phyloP scores from a whole-genome alignment of 208 protist species.

The Trichomonas gallinae region DNA sequence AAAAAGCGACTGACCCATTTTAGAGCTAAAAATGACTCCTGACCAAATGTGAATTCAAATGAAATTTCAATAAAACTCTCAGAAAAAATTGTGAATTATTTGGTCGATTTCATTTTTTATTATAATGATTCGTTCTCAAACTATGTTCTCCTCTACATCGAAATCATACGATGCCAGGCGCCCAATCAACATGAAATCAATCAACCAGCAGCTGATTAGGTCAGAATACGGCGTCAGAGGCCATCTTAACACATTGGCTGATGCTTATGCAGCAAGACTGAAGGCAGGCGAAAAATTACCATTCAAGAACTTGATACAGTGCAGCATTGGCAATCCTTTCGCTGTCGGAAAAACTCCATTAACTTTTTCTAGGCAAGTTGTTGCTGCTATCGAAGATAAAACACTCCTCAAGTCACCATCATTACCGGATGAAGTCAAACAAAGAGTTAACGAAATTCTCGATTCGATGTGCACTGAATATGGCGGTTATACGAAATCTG shows the following conservation, averaged over 20 bases:
- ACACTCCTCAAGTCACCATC: conserved; percentile 50
- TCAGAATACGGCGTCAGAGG: conserved; percentile 66
- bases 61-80: no score
- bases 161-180: no score
- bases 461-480: conserved; percentile 36
- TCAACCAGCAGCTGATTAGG: conserved; percentile 13
- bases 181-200: no score
- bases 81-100: no score
- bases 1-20: no score
- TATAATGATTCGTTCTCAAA: no score
- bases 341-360: conserved; percentile 78
- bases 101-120: no score
- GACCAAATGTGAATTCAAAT: no score
- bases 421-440: conserved; percentile 61
- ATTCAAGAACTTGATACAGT: conserved; percentile 74
- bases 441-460: conserved; percentile 61
- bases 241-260: conserved; percentile 45
- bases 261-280: no score
- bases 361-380: conserved; percentile 78
- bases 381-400: conserved; percentile 50
- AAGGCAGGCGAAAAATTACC: conserved; percentile 40
- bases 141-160: no score
- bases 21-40: no score
- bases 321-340: conserved; percentile 77
- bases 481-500: conserved; percentile 84